Percentiles rank a stretch among this genome's conserved stretches.
These are phyloP conservation scores for Boletales sp. DNA, from an alignment of 768 basidiomycete genomes.

Conservation along the genomic window DNA sequence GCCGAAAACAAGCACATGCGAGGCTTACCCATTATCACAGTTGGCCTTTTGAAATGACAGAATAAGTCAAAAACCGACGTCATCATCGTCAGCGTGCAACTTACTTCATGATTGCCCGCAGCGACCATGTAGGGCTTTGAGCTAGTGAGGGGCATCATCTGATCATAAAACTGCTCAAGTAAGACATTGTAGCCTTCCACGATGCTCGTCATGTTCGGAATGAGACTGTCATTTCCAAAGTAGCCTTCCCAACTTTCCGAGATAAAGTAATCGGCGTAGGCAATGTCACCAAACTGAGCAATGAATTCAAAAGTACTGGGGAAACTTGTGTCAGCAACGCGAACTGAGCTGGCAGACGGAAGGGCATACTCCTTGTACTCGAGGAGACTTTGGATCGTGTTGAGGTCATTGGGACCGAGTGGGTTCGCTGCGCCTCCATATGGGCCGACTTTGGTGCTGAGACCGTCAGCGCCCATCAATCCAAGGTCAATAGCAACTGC, in stretches of 20 bases:
- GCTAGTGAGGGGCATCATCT: slow-evolving; percentile 23
- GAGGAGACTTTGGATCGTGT: slow-evolving; percentile 27
- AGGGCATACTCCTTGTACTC: slow-evolving; percentile 25
- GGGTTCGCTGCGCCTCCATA: slow-evolving; percentile 18
- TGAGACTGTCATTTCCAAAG: slow-evolving; percentile 25
- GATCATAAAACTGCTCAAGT: slow-evolving; percentile 27
- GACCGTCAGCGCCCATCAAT: slow-evolving; percentile 25
- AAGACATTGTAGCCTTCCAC: slow-evolving; percentile 23
- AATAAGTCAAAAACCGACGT: not conserved
- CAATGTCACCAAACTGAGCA: slow-evolving; percentile 24
- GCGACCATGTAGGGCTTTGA: slow-evolving; percentile 26
- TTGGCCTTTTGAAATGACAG: slow-evolving; percentile 16
- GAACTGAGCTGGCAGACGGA: not conserved
- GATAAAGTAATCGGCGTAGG: slow-evolving; percentile 28
- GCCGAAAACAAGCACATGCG: not conserved
- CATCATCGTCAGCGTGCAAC: not conserved
- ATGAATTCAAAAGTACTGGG: slow-evolving; percentile 24
- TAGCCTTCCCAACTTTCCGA: slow-evolving; percentile 30
- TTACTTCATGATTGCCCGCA: slow-evolving; percentile 24
- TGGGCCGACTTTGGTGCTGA: slow-evolving; percentile 28
- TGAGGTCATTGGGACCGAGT: slow-evolving; percentile 24
- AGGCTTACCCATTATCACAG: slow-evolving; percentile 26
- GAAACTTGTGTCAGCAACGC: not conserved
- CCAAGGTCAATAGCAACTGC: slow-evolving; percentile 27
- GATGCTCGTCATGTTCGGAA: slow-evolving; percentile 24